Percentiles rank a stretch among this genome's conserved stretches.
These are phyloP conservation scores for Claviceps capensis DNA, from an alignment of 2,329 filamentous ascomycete species.

Conservation along the genomic window DNA sequence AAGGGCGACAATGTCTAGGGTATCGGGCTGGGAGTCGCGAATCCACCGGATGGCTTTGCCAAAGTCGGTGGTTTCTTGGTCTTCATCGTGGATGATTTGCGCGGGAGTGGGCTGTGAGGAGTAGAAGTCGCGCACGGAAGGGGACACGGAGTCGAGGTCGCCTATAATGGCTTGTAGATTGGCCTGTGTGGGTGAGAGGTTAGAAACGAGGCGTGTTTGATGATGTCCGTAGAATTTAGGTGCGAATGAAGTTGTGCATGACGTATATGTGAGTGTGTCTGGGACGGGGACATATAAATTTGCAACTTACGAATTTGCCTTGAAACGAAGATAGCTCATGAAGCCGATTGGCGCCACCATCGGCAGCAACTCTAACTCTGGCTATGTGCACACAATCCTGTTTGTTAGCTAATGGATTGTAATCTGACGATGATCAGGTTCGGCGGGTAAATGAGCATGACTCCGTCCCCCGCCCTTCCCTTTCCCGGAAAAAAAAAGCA, in stretches of 20 bases:
- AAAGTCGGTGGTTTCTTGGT: conserved; percentile 86
- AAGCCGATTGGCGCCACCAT: conserved; percentile 80
- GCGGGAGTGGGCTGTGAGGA: conserved; percentile 35
- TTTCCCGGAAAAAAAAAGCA: too few species aligned
- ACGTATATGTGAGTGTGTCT: background rate
- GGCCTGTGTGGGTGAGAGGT: conserved; percentile 23
- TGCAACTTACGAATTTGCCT: conserved; percentile 26
- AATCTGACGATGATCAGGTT: too few species aligned
- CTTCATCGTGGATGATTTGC: conserved; percentile 53
- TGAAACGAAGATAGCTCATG: conserved; percentile 29
- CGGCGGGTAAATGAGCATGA: too few species aligned
- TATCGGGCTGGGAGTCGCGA: conserved; percentile 21
- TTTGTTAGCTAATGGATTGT: background rate
- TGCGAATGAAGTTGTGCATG: background rate
- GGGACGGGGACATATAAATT: too few species aligned
- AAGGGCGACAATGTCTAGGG: conserved; percentile 58
- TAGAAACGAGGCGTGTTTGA: too few species aligned
- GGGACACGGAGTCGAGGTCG: conserved; percentile 72
- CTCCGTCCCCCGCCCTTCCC: too few species aligned
- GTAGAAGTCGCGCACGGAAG: conserved; percentile 53
- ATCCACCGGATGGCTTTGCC: conserved; percentile 61
- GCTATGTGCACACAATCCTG: conserved; percentile 29
- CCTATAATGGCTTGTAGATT: conserved; percentile 66
- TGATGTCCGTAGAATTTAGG: too few species aligned
- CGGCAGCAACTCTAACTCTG: conserved; percentile 61